A percentile compares a stretch with the other conserved stretches of the same genome.
These are phyloP conservation scores for Botrytis paeoniae DNA, from an alignment of 2,329 filamentous ascomycete genomes.

Conservation along the genomic window DNA sequence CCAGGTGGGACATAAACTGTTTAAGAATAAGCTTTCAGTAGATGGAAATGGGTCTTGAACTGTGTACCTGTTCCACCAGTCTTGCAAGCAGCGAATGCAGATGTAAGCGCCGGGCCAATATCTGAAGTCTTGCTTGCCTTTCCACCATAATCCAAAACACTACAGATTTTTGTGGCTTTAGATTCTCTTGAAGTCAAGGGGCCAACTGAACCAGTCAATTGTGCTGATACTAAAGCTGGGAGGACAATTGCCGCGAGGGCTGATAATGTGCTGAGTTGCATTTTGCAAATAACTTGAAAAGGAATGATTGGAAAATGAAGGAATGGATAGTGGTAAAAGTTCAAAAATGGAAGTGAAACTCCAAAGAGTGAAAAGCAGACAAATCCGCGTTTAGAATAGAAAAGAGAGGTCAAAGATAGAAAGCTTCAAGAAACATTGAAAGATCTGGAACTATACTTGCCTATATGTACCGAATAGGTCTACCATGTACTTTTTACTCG, in stretches of 20 bases:
- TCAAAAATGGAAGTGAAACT: not conserved
- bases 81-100: slow-evolving; percentile 51
- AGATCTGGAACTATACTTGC: not conserved
- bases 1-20: slow-evolving; percentile 35
- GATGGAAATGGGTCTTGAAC: not conserved
- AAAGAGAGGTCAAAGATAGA: slow-evolving; percentile 7
- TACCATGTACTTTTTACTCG: not conserved
- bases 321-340: slow-evolving; percentile 9
- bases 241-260: slow-evolving; percentile 22
- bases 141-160: slow-evolving; percentile 51
- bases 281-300: slow-evolving; percentile 16
- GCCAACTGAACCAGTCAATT: slow-evolving; percentile 45
- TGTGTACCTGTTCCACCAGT: slow-evolving; percentile 44
- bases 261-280: slow-evolving; percentile 24
- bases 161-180: slow-evolving; percentile 49
- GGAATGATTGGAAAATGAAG: not conserved
- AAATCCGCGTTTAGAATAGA: not conserved
- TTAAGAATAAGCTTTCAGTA: not conserved
- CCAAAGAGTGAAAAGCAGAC: slow-evolving; percentile 16
- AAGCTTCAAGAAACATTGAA: not conserved
- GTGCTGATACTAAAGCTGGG: slow-evolving; percentile 35
- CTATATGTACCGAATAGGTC: not conserved
- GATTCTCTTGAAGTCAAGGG: slow-evolving; percentile 42
- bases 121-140: slow-evolving; percentile 51
- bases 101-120: slow-evolving; percentile 46